phyloP scores from a whole-genome alignment of 2,329 filamentous ascomycete genomes.

The Colletotrichum ledebouriae region DNA sequence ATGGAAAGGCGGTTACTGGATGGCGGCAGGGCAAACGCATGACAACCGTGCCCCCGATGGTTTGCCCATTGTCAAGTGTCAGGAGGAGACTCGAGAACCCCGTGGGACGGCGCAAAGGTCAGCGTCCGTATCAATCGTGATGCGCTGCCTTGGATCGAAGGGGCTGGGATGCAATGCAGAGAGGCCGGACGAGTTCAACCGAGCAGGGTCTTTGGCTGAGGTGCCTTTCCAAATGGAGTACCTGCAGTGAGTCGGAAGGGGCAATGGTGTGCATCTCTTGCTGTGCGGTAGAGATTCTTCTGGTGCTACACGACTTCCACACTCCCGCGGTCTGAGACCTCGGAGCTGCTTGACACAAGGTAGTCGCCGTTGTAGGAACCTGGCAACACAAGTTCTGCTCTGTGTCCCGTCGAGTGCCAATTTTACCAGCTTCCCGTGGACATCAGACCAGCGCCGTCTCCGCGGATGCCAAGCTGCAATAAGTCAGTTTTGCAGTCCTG shows the following conservation, averaged over 20 bases:
- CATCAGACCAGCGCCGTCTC: conserved; percentile 28
- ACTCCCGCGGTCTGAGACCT: conserved; percentile 39
- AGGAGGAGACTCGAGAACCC: conserved; percentile 29
- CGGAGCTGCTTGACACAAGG: conserved; percentile 31
- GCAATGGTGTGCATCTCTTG: background rate
- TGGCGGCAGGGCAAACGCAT: conserved; percentile 19
- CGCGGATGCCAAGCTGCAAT: conserved; percentile 9
- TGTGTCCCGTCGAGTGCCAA: conserved; percentile 28
- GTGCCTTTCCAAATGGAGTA: conserved; percentile 7
- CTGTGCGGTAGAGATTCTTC: conserved; percentile 6
- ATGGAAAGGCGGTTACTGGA: conserved; percentile 19
- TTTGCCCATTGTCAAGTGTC: conserved; percentile 27
- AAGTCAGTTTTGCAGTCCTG: conserved; percentile 32
- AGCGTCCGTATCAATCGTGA: conserved; percentile 23
- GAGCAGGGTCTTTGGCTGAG: conserved; percentile 11
- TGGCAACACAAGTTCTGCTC: background rate
- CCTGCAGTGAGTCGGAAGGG: background rate
- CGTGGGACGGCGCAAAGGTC: conserved; percentile 25
- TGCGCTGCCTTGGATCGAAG: conserved; percentile 20
- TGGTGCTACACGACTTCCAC: conserved; percentile 34
- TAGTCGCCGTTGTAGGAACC: conserved; percentile 23
- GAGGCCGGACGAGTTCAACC: conserved; percentile 31
- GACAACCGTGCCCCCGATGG: conserved; percentile 25
- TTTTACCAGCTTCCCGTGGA: conserved; percentile 32
- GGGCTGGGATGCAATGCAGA: conserved; percentile 32